Conservation (phyloP, 257 asterid genomes). For the Lycium ferocissimum region DNA sequence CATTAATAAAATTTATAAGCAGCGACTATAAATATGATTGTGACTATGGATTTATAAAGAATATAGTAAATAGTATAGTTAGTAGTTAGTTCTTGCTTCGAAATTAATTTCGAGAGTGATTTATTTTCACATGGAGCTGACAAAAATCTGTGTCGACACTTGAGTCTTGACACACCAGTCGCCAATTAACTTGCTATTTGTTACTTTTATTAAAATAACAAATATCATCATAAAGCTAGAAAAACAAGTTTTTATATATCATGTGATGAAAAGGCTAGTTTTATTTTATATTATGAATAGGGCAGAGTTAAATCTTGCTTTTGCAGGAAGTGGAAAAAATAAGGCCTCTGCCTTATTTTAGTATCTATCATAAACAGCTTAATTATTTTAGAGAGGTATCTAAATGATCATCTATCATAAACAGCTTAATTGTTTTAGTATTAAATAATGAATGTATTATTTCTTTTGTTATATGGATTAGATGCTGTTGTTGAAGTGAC, state of each 20-base stretch:
- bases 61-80: background rate
- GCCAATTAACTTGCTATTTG: background rate
- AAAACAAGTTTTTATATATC: background rate
- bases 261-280: background rate
- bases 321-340: background rate
- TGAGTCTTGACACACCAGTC: background rate
- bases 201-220: background rate
- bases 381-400: no score
- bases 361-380: constrained; percentile 30
- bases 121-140: background rate
- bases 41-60: background rate
- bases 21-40: background rate
- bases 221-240: no score
- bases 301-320: background rate
- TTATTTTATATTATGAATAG: background rate
- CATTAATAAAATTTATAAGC: background rate
- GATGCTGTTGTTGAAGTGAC: constrained; percentile 74
- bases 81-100: background rate
- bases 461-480: constrained; percentile 26
- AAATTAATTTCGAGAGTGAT: background rate
- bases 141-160: background rate
- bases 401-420: background rate
- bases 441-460: background rate
- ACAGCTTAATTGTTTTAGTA: background rate
- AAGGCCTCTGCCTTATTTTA: no score